Conservation (phyloP, 306 rosid species). For the Castanea mollissima region DNA sequence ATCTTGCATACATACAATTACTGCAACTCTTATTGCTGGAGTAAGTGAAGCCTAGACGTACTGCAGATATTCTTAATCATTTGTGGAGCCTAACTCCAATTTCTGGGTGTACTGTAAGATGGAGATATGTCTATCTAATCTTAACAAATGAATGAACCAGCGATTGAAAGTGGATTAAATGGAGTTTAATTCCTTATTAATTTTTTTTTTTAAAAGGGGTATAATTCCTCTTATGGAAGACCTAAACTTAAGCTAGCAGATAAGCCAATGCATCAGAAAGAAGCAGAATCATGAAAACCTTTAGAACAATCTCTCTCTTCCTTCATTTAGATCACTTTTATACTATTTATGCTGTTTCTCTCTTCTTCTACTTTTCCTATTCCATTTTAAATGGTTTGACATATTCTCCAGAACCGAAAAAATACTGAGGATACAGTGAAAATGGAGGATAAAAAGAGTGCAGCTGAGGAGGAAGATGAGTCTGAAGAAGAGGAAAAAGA, state of each 20-base stretch:
- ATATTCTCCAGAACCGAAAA: slow-evolving; percentile 52
- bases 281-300: not conserved
- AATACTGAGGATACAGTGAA: slow-evolving; percentile 54
- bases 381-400: slow-evolving; percentile 9
- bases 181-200: too few species aligned
- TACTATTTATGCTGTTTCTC: not conserved
- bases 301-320: not conserved
- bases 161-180: too few species aligned
- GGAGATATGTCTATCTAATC: too few species aligned
- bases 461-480: slow-evolving; percentile 72
- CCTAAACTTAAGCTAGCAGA: not conserved
- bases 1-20: not conserved
- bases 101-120: too few species aligned
- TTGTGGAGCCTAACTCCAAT: not conserved
- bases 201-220: too few species aligned
- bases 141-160: too few species aligned
- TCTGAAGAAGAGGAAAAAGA: slow-evolving; percentile 54
- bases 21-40: not conserved
- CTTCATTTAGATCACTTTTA: slow-evolving; percentile 1
- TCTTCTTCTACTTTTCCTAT: not conserved
- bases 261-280: not conserved
- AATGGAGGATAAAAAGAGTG: slow-evolving; percentile 44
- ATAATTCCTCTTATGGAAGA: not conserved
- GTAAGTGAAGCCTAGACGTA: not conserved
- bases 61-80: not conserved